Evolutionary conservation across 768 basidiomycete genomes (phyloP).

Genomic region (Termitomyces sp.): DNA sequence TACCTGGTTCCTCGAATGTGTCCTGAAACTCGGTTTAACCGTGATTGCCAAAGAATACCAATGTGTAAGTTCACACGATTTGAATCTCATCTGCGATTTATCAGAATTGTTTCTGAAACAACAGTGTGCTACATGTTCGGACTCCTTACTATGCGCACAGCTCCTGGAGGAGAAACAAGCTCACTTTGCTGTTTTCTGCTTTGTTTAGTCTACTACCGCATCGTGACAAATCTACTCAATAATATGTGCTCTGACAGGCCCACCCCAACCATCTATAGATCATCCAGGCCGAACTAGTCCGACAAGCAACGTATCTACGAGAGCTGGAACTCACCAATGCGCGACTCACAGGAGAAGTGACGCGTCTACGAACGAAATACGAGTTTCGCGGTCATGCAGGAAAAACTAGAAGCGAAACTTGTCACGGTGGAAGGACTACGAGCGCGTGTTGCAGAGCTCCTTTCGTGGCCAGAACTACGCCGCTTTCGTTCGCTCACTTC

Average conservation of each 20-base stretch:
- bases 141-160: slow-evolving; percentile 71
- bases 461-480: not conserved
- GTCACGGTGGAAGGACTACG: slow-evolving; percentile 46
- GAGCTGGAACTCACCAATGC: slow-evolving; percentile 55
- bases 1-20: slow-evolving; percentile 93
- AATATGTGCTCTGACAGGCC: slow-evolving; percentile 36
- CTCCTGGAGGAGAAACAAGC: slow-evolving; percentile 88
- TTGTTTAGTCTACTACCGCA: slow-evolving; percentile 42
- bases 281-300: slow-evolving; percentile 62
- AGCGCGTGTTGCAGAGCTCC: slow-evolving; percentile 57
- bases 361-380: slow-evolving; percentile 47
- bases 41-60: slow-evolving; percentile 91
- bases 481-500: not conserved
- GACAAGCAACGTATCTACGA: slow-evolving; percentile 57
- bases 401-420: slow-evolving; percentile 62
- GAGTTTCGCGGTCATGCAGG: slow-evolving; percentile 63
- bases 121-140: slow-evolving; percentile 82
- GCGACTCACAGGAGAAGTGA: slow-evolving; percentile 48
- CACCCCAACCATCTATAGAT: slow-evolving; percentile 87
- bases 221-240: not conserved
- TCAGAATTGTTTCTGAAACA: not conserved
- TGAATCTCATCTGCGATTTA: not conserved
- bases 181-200: slow-evolving; percentile 80
- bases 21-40: slow-evolving; percentile 84
- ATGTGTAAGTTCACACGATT: slow-evolving; percentile 55